phyloP scores from a whole-genome alignment of 495 filamentous ascomycete genomes.

The Pyrenopolyporus hunteri region DNA sequence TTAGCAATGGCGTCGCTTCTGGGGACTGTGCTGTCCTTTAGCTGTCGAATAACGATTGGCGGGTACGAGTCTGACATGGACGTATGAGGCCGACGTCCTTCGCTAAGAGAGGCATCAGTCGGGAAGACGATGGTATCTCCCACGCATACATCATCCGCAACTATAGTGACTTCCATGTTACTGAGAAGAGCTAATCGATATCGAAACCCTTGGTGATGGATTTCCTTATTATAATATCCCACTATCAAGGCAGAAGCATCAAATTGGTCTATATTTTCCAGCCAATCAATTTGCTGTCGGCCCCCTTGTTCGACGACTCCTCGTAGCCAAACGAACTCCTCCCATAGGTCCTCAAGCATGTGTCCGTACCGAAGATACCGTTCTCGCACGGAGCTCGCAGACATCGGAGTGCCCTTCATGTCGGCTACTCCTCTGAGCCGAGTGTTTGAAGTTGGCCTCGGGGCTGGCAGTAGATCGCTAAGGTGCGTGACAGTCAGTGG shows the following conservation, averaged over 20 bases:
- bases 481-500: neutral
- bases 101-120: too few species aligned
- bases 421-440: neutral
- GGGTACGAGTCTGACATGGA: neutral
- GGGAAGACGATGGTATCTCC: conserved; percentile 3
- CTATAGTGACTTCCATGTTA: neutral
- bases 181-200: conserved; percentile 2
- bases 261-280: neutral
- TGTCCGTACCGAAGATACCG: too few species aligned
- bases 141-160: neutral
- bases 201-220: neutral
- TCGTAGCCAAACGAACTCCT: neutral
- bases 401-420: neutral
- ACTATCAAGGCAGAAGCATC: neutral
- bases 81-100: too few species aligned
- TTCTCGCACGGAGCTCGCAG: neutral
- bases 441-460: neutral
- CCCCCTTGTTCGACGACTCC: neutral
- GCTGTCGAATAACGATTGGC: neutral
- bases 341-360: too few species aligned
- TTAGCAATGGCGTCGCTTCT: too few species aligned
- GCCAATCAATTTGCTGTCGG: neutral
- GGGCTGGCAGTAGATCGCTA: neutral
- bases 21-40: too few species aligned
- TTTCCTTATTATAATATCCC: neutral